Base-by-base conservation (phyloP, 805 yeast genomes). In the Saccharomyces eubayanus region DNA sequence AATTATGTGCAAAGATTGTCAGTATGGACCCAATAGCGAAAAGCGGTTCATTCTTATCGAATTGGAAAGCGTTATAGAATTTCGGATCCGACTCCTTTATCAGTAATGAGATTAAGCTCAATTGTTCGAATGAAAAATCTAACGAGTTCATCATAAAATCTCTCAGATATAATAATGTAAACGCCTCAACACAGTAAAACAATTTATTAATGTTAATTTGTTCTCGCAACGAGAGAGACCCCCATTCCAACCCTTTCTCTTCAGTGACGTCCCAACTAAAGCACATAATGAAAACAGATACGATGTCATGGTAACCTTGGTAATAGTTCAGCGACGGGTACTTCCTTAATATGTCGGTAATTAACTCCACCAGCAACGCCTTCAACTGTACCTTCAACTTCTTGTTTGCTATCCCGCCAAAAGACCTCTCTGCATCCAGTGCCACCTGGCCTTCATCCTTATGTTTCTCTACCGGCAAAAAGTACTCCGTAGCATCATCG, bases 241-340 rank as follows among this genome's bases (percentile, higher is more conserved):
- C 24, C 20, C 11, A 10, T 16, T 9, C 43, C 24, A 36, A 4
- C 9, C 12, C 43, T 5, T 36, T 36, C 11, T 36, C 43, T 36
- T 36, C 24, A 2, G 9, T 5, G 3, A 36, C 24, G 2, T 36
- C 5, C 46, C 55, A 57, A 9, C 54, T 67, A 54, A 82, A 80
- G 1, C 85, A 79, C 16, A 85, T 64, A 4, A 87, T 70, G 6
- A 87, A 73, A 4, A 87, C 77, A 40, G 87, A 77, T 1, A 89
- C 90, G 21, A 94, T 74, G 62, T 94, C 98, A 68, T 92, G 98
- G 67, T 79, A 89, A 0, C 99, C 99, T 70, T 92, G 99, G 67
- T 90, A 92, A 68, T 92, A 92, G 55, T 81, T 74, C 46, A 91
- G 72, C 3, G 68, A 62, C 0, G 91, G 91, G 59, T 84, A 72